A percentile compares a stretch with the other conserved stretches of the same genome.
phyloP scores from a whole-genome alignment of 352 stramenopile genomes.

The Achlya hypogyna region DNA sequence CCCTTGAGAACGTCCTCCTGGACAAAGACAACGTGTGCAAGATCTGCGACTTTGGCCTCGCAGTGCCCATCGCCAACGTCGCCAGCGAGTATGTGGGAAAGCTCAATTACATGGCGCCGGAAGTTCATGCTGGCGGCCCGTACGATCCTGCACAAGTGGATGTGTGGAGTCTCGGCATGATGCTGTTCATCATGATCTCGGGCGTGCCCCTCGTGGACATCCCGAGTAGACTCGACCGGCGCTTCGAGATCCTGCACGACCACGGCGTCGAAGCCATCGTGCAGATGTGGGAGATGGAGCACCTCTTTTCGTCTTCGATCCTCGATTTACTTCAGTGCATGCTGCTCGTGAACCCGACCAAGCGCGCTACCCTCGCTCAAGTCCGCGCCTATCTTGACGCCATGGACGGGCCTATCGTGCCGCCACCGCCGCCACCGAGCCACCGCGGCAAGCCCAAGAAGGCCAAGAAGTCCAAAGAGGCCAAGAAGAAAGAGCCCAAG shows the following conservation, averaged over 20 bases:
- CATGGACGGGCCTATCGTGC: neutral
- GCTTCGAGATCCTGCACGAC: slow-evolving; percentile 81
- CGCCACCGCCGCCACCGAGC: neutral
- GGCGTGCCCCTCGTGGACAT: slow-evolving; percentile 86
- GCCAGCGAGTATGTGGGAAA: slow-evolving; percentile 19
- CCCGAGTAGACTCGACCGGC: slow-evolving; percentile 65
- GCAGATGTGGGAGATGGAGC: slow-evolving; percentile 42
- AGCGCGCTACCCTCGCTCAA: slow-evolving; percentile 18
- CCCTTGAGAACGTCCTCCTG: slow-evolving; percentile 23
- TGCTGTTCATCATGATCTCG: slow-evolving; percentile 25
- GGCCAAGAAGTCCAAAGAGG: neutral
- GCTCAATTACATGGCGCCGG: slow-evolving; percentile 23
- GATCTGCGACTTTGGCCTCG: slow-evolving; percentile 23
- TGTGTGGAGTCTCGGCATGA: slow-evolving; percentile 25
- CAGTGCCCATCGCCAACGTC: neutral
- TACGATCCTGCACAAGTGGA: slow-evolving; percentile 20
- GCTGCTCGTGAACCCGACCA: slow-evolving; percentile 21
- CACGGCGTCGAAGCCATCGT: slow-evolving; percentile 69
- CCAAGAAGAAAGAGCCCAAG: neutral
- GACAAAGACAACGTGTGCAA: slow-evolving; percentile 19
- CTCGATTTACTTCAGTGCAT: slow-evolving; percentile 22
- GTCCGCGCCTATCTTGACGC: neutral
- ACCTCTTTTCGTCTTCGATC: slow-evolving; percentile 11
- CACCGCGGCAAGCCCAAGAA: neutral
- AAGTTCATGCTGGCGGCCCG: slow-evolving; percentile 13